Evolutionary conservation across 345 rosid genomes (phyloP).

Genomic region (Raphanus sativus): DNA sequence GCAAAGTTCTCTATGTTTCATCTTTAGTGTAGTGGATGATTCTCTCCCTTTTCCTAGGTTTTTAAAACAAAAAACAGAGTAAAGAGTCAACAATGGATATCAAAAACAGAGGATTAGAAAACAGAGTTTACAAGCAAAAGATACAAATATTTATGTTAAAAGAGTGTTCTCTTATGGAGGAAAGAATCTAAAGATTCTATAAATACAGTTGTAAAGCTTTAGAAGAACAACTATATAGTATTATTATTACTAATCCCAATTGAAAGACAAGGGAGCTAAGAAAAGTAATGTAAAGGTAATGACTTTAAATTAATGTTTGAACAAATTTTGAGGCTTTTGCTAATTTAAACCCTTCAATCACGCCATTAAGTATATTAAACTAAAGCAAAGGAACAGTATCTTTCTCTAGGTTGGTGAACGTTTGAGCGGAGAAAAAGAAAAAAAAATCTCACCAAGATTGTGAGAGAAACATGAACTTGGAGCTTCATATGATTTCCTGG

Average conservation of each 20-base stretch:
- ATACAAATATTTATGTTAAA: neutral
- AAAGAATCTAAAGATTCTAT: conserved; percentile 24
- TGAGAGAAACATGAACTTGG: conserved; percentile 33
- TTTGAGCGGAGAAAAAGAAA: neutral
- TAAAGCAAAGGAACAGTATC: conserved; percentile 18
- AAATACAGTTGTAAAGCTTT: neutral
- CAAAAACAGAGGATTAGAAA: neutral
- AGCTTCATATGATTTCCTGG: conserved; percentile 17
- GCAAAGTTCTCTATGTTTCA: conserved; percentile 66
- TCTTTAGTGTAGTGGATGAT: conserved; percentile 65
- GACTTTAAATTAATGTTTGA: conserved; percentile 20
- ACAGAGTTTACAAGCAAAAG: conserved; percentile 22
- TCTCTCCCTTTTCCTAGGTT: conserved; percentile 53
- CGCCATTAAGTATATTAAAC: conserved; percentile 9
- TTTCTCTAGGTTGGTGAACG: conserved; percentile 24
- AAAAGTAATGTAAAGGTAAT: conserved; percentile 26
- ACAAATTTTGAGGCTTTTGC: conserved; percentile 5
- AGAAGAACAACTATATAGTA: neutral
- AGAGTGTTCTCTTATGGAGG: conserved; percentile 12
- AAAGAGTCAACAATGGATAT: neutral
- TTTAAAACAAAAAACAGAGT: conserved; percentile 14
- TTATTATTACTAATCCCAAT: conserved; percentile 21
- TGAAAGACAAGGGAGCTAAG: conserved; percentile 9
- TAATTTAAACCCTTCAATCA: conserved; percentile 26
- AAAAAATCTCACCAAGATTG: conserved; percentile 26